These are phyloP conservation scores for Xylaria scruposa DNA, from an alignment of 495 filamentous ascomycete species.

Conservation along the genomic window DNA sequence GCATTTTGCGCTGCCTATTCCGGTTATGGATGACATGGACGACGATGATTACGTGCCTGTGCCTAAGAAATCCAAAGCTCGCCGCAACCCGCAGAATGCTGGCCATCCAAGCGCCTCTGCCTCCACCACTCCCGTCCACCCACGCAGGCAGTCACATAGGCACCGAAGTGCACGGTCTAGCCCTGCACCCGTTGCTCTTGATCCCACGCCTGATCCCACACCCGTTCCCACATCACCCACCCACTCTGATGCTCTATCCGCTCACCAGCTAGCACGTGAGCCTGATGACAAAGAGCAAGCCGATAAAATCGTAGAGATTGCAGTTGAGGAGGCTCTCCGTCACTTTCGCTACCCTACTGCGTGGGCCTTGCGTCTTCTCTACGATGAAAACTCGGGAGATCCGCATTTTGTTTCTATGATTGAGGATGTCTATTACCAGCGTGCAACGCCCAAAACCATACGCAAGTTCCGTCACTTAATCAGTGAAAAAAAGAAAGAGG, in stretches of 20 bases:
- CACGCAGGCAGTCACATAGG: slow-evolving; percentile 36
- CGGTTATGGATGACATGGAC: slow-evolving; percentile 25
- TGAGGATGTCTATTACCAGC: slow-evolving; percentile 54
- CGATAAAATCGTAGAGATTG: slow-evolving; percentile 48
- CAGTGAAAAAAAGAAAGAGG: slow-evolving; percentile 55
- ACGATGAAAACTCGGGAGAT: slow-evolving; percentile 54
- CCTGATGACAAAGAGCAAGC: slow-evolving; percentile 42
- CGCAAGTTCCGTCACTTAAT: slow-evolving; percentile 52
- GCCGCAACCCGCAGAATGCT: slow-evolving; percentile 21
- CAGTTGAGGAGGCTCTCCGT: slow-evolving; percentile 57
- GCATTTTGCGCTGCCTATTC: slow-evolving; percentile 27
- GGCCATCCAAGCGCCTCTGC: slow-evolving; percentile 13
- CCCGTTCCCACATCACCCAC: slow-evolving; percentile 25
- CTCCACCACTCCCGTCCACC: slow-evolving; percentile 17
- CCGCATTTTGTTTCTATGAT: slow-evolving; percentile 53
- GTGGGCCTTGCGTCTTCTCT: slow-evolving; percentile 60
- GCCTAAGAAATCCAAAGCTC: slow-evolving; percentile 37
- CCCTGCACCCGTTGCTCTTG: slow-evolving; percentile 8
- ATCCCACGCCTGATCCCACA: slow-evolving; percentile 19
- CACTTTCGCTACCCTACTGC: slow-evolving; percentile 60
- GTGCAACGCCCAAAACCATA: slow-evolving; percentile 50
- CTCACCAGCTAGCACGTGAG: slow-evolving; percentile 31
- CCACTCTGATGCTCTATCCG: slow-evolving; percentile 23
- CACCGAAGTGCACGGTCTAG: slow-evolving; percentile 34
- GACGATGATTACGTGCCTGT: slow-evolving; percentile 40